phyloP scores from a whole-genome alignment of 148 eudicot species.

The Pharnaceum exiguum region DNA sequence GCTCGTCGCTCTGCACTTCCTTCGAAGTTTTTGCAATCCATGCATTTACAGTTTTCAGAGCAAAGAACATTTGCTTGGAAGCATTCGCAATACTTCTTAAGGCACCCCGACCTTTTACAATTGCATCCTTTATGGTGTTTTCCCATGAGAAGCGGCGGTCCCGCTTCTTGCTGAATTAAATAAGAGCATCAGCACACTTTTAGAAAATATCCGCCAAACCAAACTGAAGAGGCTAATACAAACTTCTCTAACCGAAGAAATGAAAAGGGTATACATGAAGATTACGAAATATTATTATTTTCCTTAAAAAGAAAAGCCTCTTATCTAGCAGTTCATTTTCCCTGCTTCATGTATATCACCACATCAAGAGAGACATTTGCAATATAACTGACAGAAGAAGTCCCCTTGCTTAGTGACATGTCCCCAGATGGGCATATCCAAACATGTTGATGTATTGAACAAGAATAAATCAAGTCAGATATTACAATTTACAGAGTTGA shows the following conservation, averaged over 20 bases:
- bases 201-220: no score
- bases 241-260: no score
- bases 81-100: constrained; percentile 87
- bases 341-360: no score
- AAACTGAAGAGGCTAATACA: not conserved
- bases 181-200: not conserved
- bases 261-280: no score
- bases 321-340: no score
- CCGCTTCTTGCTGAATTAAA: constrained; percentile 38
- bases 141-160: constrained; percentile 19
- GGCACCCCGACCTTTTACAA: constrained; percentile 77
- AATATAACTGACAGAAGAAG: not conserved
- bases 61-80: constrained; percentile 75
- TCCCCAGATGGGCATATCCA: not conserved
- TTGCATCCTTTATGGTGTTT: constrained; percentile 80
- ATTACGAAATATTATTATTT: no score
- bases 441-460: not conserved
- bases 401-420: not conserved
- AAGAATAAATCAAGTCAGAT: no score
- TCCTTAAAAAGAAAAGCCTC: no score
- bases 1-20: constrained; percentile 69
- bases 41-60: constrained; percentile 72
- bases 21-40: constrained; percentile 79
- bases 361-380: no score
- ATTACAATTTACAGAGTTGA: no score